These are phyloP conservation scores for Lipomyces orientalis DNA, from an alignment of 805 yeast species.

Conservation along the genomic window DNA sequence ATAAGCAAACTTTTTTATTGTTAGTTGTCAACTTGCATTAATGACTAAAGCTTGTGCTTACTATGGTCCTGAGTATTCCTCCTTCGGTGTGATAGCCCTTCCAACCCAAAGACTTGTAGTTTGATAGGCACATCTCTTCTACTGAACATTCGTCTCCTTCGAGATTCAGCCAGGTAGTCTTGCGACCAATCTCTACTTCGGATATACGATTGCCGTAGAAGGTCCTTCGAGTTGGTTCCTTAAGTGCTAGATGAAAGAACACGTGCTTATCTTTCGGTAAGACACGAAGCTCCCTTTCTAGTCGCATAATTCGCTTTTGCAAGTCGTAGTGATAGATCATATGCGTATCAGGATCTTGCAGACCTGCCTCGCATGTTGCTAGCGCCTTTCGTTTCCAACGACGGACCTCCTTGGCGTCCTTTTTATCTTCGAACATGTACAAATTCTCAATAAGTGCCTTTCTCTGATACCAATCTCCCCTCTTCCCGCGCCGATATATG, in stretches of 20 bases:
- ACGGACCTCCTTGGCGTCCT: conserved; percentile 10
- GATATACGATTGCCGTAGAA: conserved; percentile 28
- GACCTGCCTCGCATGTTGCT: conserved; percentile 31
- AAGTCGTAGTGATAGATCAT: conserved; percentile 34
- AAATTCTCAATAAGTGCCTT: conserved; percentile 35
- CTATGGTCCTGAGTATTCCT: conserved; percentile 43
- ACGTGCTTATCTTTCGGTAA: conserved; percentile 25
- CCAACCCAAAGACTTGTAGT: conserved; percentile 44
- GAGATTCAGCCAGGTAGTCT: conserved; percentile 26
- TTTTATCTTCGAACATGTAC: conserved; percentile 19
- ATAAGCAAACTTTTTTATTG: conserved; percentile 42
- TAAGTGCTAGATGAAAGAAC: conserved; percentile 24
- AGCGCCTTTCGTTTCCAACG: conserved; percentile 32
- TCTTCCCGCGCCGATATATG: conserved; percentile 30
- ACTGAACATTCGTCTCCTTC: conserved; percentile 40
- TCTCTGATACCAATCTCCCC: conserved; percentile 38
- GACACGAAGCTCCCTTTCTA: conserved; percentile 31
- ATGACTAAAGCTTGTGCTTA: conserved; percentile 8
- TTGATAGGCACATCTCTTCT: conserved; percentile 45
- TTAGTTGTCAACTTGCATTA: background rate
- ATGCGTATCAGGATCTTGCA: conserved; percentile 37
- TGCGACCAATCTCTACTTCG: conserved; percentile 24
- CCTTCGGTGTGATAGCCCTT: conserved; percentile 48
- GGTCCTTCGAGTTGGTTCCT: conserved; percentile 20
- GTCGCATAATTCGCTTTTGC: conserved; percentile 32